Evolutionary conservation across 2,329 filamentous ascomycete genomes (phyloP).

Genomic region (Colletotrichum sp.): DNA sequence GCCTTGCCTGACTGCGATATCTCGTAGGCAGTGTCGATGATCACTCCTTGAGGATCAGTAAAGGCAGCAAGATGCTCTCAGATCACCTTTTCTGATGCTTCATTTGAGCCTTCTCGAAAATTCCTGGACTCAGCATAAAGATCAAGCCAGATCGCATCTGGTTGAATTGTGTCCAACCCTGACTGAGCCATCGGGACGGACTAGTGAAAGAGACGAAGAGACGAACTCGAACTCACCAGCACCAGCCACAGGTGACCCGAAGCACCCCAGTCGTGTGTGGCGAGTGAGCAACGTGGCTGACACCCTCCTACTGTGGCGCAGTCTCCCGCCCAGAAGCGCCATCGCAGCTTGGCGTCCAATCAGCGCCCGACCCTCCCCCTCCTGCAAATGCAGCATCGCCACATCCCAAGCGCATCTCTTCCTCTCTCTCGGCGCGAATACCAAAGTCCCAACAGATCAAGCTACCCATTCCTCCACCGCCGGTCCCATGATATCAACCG

Average conservation of each 20-base stretch:
- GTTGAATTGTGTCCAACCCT: not conserved
- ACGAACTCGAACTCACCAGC: not conserved
- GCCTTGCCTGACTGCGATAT: not conserved
- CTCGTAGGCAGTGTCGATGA: not conserved
- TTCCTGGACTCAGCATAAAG: accelerated
- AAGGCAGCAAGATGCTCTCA: not conserved
- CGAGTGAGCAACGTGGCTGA: not conserved
- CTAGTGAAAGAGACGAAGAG: not conserved
- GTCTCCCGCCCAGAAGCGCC: not conserved
- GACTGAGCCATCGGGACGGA: not conserved
- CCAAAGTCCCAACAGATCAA: not conserved
- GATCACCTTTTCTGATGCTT: not conserved
- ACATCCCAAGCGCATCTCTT: not conserved
- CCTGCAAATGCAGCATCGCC: not conserved
- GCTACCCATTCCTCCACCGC: not conserved
- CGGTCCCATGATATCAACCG: conserved; percentile 4
- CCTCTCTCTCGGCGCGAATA: not conserved
- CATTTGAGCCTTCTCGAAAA: accelerated
- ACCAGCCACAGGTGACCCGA: not conserved
- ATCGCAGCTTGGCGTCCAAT: not conserved
- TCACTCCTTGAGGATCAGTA: not conserved
- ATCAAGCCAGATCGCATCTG: not conserved
- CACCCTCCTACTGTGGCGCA: not conserved
- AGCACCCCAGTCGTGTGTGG: not conserved
- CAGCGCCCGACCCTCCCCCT: not conserved